A percentile compares a stretch with the other conserved stretches of the same genome.
These are phyloP conservation scores for Saturnispora saitoi DNA, from an alignment of 805 yeast species.

Conservation along the genomic window DNA sequence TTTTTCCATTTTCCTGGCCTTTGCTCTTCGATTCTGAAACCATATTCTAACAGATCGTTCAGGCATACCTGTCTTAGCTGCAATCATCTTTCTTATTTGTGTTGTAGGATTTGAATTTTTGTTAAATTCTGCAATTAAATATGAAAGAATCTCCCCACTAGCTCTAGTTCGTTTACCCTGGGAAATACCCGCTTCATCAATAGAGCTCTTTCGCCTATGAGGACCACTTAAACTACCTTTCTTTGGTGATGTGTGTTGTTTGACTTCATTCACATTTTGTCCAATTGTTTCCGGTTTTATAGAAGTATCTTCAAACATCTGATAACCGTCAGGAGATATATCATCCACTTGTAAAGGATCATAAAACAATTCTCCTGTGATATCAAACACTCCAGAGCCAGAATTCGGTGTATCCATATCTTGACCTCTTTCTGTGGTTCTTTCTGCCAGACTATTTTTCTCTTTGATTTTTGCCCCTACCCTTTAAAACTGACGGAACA, in stretches of 20 bases:
- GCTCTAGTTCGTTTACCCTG: constrained; percentile 28
- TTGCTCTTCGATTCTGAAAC: constrained; percentile 87
- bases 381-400: not conserved
- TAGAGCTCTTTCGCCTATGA: constrained; percentile 7
- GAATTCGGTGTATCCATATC: not conserved
- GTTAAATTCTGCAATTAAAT: constrained; percentile 59
- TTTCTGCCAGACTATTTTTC: not conserved
- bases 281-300: not conserved
- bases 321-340: not conserved
- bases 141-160: constrained; percentile 62
- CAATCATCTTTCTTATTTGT: constrained; percentile 57
- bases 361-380: not conserved
- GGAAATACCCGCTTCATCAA: constrained; percentile 4
- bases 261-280: not conserved
- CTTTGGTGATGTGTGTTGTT: constrained; percentile 13
- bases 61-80: constrained; percentile 68
- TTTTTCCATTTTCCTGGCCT: constrained; percentile 58
- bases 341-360: constrained; percentile 1
- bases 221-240: constrained; percentile 4
- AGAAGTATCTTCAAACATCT: not conserved
- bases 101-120: constrained; percentile 71
- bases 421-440: not conserved
- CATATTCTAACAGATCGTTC: constrained; percentile 87
- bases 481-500: not conserved
- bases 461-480: not conserved